Conservation (phyloP, 768 basidiomycete species). For the Russula sp. region DNA sequence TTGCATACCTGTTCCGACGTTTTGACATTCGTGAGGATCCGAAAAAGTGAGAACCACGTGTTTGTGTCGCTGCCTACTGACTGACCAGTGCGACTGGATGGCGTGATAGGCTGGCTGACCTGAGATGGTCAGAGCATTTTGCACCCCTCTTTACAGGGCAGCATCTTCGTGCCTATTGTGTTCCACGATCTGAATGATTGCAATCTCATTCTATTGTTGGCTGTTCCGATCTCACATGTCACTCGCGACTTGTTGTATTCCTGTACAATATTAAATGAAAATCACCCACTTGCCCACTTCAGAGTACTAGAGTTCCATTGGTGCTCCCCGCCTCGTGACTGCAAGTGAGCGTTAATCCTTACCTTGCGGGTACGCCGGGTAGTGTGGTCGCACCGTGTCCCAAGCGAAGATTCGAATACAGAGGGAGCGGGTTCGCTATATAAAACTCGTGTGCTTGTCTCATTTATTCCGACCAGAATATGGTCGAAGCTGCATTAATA, state of each 20-base stretch:
- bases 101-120: constrained; percentile 6
- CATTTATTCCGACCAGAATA: neutral
- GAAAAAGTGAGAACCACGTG: neutral
- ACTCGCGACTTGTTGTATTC: no score
- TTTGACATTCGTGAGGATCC: constrained; percentile 25
- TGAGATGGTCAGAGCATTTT: constrained; percentile 20
- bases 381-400: no score
- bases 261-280: no score
- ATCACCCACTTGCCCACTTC: no score
- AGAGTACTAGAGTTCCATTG: no score
- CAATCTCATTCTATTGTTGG: neutral
- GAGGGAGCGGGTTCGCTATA: no score
- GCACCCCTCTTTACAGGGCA: constrained; percentile 15
- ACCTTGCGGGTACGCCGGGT: neutral
- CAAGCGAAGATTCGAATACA: no score
- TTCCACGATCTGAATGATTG: constrained; percentile 12
- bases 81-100: neutral
- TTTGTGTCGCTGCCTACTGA: neutral
- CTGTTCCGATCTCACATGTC: neutral
- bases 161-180: constrained; percentile 19
- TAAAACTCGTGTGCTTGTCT: neutral
- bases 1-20: constrained; percentile 32
- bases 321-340: neutral
- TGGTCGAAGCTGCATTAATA: neutral
- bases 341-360: neutral